Evolutionary conservation across 2,329 filamentous ascomycete species (phyloP).

Genomic region (Apiospora pterosperma): DNA sequence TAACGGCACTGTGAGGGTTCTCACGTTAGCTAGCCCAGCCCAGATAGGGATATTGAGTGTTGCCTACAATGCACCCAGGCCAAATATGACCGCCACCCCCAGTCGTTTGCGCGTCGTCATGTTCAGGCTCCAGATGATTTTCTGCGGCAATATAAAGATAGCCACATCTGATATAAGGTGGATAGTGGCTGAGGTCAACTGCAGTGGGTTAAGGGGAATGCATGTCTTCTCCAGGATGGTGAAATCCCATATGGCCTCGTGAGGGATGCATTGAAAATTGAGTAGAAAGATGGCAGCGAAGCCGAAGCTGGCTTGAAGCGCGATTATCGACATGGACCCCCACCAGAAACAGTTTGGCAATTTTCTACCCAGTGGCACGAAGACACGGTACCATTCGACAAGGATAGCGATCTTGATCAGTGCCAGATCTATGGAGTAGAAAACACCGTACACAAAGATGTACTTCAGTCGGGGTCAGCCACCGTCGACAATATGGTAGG

Average conservation of each 20-base stretch:
- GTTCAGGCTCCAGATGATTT: constrained; percentile 24
- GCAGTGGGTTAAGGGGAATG: constrained; percentile 8
- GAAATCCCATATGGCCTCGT: constrained; percentile 16
- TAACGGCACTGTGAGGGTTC: neutral
- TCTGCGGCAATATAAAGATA: constrained; percentile 25
- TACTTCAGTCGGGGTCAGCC: too few species aligned
- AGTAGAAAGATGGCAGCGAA: constrained; percentile 10
- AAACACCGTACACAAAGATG: too few species aligned
- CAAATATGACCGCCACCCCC: constrained; percentile 23
- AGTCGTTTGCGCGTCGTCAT: constrained; percentile 21
- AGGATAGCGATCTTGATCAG: constrained; percentile 38
- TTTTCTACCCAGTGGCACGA: constrained; percentile 20
- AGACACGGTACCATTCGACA: constrained; percentile 34
- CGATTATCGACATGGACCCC: constrained; percentile 12
- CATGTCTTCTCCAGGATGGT: constrained; percentile 17
- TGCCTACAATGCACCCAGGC: constrained; percentile 20
- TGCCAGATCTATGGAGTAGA: constrained; percentile 31
- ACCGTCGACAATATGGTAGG: too few species aligned
- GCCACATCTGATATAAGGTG: constrained; percentile 20
- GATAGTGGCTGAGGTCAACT: constrained; percentile 14
- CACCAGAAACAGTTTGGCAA: constrained; percentile 15
- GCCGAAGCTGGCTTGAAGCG: constrained; percentile 14
- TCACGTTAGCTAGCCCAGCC: neutral
- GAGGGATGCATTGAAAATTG: constrained; percentile 16
- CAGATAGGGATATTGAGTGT: neutral